Conservation (phyloP, 2,329 filamentous ascomycete genomes). For the Penicillium sp. region DNA sequence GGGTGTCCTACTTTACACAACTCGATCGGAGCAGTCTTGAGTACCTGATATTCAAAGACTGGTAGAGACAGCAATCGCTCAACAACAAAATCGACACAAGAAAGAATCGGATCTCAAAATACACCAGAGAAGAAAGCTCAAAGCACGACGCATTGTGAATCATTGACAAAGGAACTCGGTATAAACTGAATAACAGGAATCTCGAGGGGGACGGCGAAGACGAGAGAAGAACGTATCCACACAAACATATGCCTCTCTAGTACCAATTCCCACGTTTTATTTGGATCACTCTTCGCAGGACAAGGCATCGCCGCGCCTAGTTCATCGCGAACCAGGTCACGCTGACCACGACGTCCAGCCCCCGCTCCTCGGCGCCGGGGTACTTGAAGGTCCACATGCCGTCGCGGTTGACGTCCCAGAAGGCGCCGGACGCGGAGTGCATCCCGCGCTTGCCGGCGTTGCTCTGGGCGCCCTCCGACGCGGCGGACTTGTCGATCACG, state of each 20-base stretch:
- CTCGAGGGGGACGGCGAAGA: neutral
- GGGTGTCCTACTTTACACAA: no score
- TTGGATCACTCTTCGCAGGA: no score
- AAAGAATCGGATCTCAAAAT: constrained; percentile 8
- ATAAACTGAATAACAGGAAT: constrained; percentile 1
- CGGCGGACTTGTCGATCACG: constrained; percentile 53
- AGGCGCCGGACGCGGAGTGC: constrained; percentile 51
- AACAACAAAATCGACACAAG: constrained; percentile 4
- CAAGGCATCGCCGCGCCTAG: constrained; percentile 21
- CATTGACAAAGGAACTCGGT: neutral
- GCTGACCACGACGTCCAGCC: constrained; percentile 50
- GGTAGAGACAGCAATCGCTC: constrained; percentile 4
- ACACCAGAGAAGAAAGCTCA: neutral
- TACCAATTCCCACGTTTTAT: no score
- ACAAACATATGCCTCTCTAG: no score
- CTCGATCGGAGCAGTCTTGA: no score
- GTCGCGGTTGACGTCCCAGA: constrained; percentile 53
- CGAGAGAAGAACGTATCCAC: neutral
- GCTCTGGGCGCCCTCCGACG: constrained; percentile 55
- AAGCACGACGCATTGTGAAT: neutral
- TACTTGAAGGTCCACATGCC: constrained; percentile 55
- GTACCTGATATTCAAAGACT: neutral
- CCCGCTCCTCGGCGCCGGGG: constrained; percentile 46
- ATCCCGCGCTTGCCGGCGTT: constrained; percentile 76
- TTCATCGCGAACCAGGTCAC: constrained; percentile 48